These are phyloP conservation scores for Marsdenia floribunda DNA, from an alignment of 257 asterid genomes.

Conservation along the genomic window DNA sequence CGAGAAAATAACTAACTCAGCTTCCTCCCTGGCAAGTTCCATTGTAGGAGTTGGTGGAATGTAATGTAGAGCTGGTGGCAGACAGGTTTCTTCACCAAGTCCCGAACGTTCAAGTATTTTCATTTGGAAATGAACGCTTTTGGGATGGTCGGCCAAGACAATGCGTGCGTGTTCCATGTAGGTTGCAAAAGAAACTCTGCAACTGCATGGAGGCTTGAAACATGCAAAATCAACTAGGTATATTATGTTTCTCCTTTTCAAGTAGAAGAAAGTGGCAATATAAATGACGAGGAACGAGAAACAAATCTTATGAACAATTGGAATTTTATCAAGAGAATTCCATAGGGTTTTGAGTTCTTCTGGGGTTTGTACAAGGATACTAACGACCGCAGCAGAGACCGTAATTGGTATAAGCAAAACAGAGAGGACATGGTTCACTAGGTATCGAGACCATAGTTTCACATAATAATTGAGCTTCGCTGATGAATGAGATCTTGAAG, in stretches of 20 bases:
- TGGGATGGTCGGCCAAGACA: constrained; percentile 37
- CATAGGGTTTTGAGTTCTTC: constrained; percentile 19
- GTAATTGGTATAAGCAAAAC: constrained; percentile 31
- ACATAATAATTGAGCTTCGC: constrained; percentile 25
- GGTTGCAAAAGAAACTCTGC: constrained; percentile 49
- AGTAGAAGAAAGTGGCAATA: constrained; percentile 41
- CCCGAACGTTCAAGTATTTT: constrained; percentile 59
- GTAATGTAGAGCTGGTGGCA: constrained; percentile 48
- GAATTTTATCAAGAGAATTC: constrained; percentile 28
- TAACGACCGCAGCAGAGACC: background rate
- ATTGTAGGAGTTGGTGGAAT: constrained; percentile 50
- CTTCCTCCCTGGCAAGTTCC: constrained; percentile 45
- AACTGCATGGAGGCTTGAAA: constrained; percentile 49
- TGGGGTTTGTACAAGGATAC: constrained; percentile 32
- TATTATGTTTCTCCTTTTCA: constrained; percentile 47
- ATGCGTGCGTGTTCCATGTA: constrained; percentile 54
- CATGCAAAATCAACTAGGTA: constrained; percentile 56
- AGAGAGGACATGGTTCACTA: constrained; percentile 41
- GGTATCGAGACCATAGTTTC: constrained; percentile 42
- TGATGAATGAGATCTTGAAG: constrained; percentile 9
- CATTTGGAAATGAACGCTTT: constrained; percentile 56
- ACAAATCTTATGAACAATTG: constrained; percentile 30
- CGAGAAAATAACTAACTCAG: constrained; percentile 41
- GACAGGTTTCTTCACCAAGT: constrained; percentile 51
- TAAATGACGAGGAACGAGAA: constrained; percentile 26